Evolutionary conservation across 1,284 basidiomycete species (phyloP).

Genomic region (Earliella scabrosa): DNA sequence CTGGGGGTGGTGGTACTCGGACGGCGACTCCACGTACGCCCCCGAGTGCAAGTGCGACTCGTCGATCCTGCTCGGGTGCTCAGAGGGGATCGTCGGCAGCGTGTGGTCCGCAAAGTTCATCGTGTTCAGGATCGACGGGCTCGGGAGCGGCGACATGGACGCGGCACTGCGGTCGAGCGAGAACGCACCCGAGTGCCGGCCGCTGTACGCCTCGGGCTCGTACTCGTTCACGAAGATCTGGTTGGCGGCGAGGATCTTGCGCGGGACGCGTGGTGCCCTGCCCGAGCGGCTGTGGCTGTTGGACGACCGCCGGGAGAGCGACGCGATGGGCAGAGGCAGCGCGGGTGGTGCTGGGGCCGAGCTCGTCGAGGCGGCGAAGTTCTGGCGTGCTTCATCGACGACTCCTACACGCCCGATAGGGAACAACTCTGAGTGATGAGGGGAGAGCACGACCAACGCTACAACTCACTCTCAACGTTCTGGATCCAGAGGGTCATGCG

Average conservation of each 20-base stretch:
- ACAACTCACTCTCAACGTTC: constrained; percentile 73
- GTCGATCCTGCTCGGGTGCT: constrained; percentile 24
- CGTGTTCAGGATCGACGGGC: constrained; percentile 20
- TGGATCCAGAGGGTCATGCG: constrained; percentile 79
- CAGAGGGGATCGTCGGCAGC: constrained; percentile 34
- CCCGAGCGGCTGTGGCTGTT: constrained; percentile 38
- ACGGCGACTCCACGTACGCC: no score
- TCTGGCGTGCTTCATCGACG: constrained; percentile 74
- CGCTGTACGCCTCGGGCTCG: constrained; percentile 37
- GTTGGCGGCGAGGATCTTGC: constrained; percentile 65
- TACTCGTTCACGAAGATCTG: constrained; percentile 64
- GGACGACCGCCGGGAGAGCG: constrained; percentile 55
- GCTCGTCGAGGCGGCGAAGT: constrained; percentile 59
- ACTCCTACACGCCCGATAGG: constrained; percentile 52
- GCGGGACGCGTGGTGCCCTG: constrained; percentile 57
- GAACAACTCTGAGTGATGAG: neutral
- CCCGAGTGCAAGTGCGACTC: constrained; percentile 3
- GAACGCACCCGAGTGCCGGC: constrained; percentile 3
- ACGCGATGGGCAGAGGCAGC: constrained; percentile 62
- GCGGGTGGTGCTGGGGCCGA: constrained; percentile 56
- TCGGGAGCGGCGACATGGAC: constrained; percentile 23
- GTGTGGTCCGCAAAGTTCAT: constrained; percentile 26
- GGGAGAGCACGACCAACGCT: no score
- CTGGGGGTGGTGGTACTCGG: no score
- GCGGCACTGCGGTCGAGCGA: constrained; percentile 33